Percentiles rank a stretch among this genome's conserved stretches.
phyloP scores from a whole-genome alignment of 495 filamentous ascomycete genomes.

The Aspergillus haitiensis region DNA sequence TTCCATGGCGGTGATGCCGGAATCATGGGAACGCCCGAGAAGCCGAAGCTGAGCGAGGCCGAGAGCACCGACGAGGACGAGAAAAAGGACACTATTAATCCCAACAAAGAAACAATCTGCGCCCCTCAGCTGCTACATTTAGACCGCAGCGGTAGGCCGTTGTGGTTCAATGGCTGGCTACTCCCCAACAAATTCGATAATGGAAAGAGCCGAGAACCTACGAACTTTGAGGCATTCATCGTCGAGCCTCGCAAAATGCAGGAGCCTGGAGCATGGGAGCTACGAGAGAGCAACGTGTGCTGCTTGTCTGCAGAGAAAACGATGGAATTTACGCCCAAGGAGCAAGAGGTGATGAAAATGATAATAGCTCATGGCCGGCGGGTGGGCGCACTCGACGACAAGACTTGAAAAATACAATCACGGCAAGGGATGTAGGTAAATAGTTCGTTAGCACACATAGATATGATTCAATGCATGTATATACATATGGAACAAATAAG shows the following conservation, averaged over 20 bases:
- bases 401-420: no score
- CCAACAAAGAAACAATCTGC: conserved; percentile 24
- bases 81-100: neutral
- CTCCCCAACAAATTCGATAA: conserved; percentile 26
- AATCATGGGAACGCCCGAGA: conserved; percentile 17
- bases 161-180: conserved; percentile 40
- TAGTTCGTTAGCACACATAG: no score
- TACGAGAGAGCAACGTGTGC: conserved; percentile 21
- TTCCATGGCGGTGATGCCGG: conserved; percentile 28
- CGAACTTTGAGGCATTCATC: conserved; percentile 21
- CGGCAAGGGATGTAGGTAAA: no score
- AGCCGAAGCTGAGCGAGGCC: neutral
- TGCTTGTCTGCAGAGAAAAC: conserved; percentile 14
- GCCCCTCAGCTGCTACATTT: conserved; percentile 32
- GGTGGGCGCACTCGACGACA: neutral
- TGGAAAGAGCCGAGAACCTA: conserved; percentile 11
- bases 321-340: conserved; percentile 3
- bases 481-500: no score
- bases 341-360: conserved; percentile 13
- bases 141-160: conserved; percentile 22
- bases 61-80: neutral
- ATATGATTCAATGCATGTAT: no score
- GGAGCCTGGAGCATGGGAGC: conserved; percentile 13
- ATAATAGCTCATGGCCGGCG: conserved; percentile 11
- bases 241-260: conserved; percentile 10